phyloP scores from a whole-genome alignment of 1,284 basidiomycete genomes.

The Tremellales sp. region DNA sequence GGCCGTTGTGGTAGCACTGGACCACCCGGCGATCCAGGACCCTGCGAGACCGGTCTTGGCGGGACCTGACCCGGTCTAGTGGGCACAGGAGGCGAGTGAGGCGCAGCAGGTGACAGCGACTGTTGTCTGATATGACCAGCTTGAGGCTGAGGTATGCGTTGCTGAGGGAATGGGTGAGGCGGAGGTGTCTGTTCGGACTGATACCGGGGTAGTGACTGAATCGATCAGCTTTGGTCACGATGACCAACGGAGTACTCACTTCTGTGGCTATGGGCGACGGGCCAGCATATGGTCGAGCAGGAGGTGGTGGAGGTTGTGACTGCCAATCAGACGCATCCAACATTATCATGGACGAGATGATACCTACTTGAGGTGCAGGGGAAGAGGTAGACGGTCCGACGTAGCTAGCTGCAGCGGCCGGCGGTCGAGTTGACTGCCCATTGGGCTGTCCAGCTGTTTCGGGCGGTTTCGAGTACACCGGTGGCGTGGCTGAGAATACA shows the following conservation, averaged over 20 bases:
- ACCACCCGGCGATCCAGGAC: not conserved
- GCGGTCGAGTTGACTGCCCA: not conserved
- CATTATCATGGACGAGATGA: too few relatives aligned
- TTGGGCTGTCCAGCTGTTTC: not conserved
- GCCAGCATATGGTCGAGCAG: constrained; percentile 20
- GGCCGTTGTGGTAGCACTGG: constrained; percentile 10
- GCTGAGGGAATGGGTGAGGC: constrained; percentile 16
- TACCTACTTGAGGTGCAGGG: not conserved
- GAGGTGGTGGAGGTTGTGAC: constrained; percentile 27
- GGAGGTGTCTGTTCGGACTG: constrained; percentile 29
- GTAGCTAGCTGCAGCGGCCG: not conserved
- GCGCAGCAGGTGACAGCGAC: not conserved
- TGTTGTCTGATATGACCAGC: not conserved
- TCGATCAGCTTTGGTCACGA: not conserved
- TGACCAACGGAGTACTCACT: constrained; percentile 2
- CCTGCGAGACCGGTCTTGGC: constrained; percentile 1
- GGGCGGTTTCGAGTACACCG: constrained; percentile 80
- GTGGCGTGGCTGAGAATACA: constrained; percentile 78
- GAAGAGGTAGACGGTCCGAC: constrained; percentile 1
- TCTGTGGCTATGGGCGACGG: constrained; percentile 4
- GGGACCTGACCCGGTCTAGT: constrained; percentile 18
- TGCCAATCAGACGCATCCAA: constrained; percentile 11
- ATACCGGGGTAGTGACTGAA: constrained; percentile 30
- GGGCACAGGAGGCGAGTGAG: constrained; percentile 18
- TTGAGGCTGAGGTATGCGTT: constrained; percentile 4